Conservation (phyloP, 805 yeast genomes). For the Sungouiella thailandica region DNA sequence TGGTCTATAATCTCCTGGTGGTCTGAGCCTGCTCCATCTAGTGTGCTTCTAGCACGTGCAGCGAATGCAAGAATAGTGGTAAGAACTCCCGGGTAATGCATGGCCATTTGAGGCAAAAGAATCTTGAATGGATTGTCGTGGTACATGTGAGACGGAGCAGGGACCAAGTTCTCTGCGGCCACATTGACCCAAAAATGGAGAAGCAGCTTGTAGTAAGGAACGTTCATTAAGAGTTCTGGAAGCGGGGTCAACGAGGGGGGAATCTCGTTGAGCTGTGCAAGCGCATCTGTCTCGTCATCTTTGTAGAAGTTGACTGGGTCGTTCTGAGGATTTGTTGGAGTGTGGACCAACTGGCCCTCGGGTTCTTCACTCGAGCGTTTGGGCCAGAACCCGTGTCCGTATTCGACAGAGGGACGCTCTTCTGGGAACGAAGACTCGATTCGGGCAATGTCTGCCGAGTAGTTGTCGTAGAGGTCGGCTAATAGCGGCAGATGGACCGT, state of each 20-base stretch:
- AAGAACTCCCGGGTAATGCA: conserved; percentile 51
- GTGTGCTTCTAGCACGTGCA: conserved; percentile 25
- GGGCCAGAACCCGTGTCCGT: neutral
- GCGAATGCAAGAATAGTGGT: conserved; percentile 48
- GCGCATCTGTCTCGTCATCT: conserved; percentile 1
- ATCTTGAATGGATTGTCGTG: conserved; percentile 61
- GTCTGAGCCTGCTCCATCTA: conserved; percentile 24
- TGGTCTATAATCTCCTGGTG: conserved; percentile 41
- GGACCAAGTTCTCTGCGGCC: conserved; percentile 59
- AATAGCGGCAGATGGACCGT: conserved; percentile 1
- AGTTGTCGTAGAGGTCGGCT: conserved; percentile 3
- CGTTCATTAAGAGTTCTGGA: conserved; percentile 56
- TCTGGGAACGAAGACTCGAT: conserved; percentile 8
- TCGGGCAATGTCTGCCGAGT: conserved; percentile 9
- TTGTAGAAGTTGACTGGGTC: neutral
- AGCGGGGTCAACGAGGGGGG: conserved; percentile 35
- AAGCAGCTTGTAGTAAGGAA: conserved; percentile 55
- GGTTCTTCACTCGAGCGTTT: neutral
- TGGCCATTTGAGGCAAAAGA: conserved; percentile 64
- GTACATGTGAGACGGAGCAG: conserved; percentile 55
- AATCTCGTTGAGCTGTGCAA: conserved; percentile 11
- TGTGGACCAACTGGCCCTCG: neutral
- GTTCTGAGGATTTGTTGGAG: conserved; percentile 1
- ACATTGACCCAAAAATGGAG: conserved; percentile 60
- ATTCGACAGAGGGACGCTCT: conserved; percentile 4